Conservation (phyloP, 495 filamentous ascomycete genomes). For the Platismatia glauca region DNA sequence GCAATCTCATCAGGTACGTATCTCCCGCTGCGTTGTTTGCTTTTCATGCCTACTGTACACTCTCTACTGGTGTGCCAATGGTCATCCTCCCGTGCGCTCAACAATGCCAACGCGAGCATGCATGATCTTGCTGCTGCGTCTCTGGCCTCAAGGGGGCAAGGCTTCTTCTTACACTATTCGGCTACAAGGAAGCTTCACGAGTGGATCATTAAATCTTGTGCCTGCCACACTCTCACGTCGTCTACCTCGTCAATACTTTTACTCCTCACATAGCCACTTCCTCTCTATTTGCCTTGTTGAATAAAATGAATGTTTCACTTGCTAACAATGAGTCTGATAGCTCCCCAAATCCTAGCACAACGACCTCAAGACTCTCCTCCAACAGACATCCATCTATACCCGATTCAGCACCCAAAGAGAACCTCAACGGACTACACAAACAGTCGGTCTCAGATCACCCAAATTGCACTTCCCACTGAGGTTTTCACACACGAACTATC, state of each 20-base stretch:
- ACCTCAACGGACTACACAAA: neutral
- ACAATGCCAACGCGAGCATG: neutral
- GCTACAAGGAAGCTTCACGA: neutral
- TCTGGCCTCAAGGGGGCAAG: neutral
- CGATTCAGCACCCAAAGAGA: neutral
- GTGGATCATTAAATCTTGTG: neutral
- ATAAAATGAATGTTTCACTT: neutral
- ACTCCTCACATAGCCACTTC: neutral
- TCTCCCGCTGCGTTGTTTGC: constrained; percentile 10
- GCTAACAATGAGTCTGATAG: neutral
- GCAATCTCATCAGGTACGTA: constrained; percentile 18
- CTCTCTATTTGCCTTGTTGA: neutral
- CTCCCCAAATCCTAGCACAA: neutral
- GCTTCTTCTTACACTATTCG: neutral
- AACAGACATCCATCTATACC: neutral
- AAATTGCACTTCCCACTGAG: neutral
- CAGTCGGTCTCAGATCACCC: neutral
- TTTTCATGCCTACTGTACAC: neutral
- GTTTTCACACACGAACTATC: neutral
- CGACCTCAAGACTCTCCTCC: neutral
- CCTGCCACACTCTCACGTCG: neutral
- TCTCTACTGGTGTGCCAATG: neutral
- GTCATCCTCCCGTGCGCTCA: constrained; percentile 2
- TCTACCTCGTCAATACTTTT: neutral
- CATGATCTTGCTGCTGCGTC: neutral